Percentiles rank a stretch among this genome's conserved stretches.
Conservation (phyloP, 148 eudicot genomes). For the Drosera capensis region DNA sequence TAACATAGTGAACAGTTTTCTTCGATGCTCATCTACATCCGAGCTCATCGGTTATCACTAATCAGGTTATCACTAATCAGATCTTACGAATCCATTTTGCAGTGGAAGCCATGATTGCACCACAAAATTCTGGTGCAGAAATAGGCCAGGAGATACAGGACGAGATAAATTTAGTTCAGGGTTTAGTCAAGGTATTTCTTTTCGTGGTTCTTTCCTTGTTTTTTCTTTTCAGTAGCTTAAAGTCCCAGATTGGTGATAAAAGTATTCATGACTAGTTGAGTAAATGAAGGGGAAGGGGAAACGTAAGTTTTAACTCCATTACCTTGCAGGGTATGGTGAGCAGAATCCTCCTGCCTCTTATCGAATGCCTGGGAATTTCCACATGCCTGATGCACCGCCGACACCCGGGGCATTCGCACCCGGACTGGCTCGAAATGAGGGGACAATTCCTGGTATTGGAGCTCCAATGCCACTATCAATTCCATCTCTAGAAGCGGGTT, state of each 20-base stretch:
- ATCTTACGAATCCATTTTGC: conserved; percentile 18
- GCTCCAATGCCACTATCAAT: conserved; percentile 77
- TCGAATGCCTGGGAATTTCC: conserved; percentile 50
- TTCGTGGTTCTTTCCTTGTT: background rate
- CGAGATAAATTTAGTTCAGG: conserved; percentile 68
- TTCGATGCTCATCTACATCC: too few relatives aligned
- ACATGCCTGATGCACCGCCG: conserved; percentile 44
- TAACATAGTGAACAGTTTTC: too few relatives aligned
- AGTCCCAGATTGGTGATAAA: background rate
- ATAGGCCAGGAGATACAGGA: conserved; percentile 91
- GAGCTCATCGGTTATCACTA: background rate
- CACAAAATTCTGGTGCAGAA: conserved; percentile 98
- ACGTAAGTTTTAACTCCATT: background rate
- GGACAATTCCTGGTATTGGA: conserved; percentile 95
- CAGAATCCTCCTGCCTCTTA: conserved; percentile 49
- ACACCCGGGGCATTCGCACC: conserved; percentile 80
- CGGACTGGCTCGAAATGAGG: conserved; percentile 79
- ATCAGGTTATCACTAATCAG: conserved; percentile 1
- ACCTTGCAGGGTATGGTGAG: conserved; percentile 63
- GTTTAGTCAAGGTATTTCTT: conserved; percentile 44
- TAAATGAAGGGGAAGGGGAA: background rate
- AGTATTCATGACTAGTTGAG: too few relatives aligned
- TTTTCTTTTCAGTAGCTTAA: background rate
- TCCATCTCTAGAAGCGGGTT: conserved; percentile 48
- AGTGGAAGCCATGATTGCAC: conserved; percentile 96